Conservation (phyloP, 2,329 filamentous ascomycete species). For the Neopestalotiopsis clavispora region DNA sequence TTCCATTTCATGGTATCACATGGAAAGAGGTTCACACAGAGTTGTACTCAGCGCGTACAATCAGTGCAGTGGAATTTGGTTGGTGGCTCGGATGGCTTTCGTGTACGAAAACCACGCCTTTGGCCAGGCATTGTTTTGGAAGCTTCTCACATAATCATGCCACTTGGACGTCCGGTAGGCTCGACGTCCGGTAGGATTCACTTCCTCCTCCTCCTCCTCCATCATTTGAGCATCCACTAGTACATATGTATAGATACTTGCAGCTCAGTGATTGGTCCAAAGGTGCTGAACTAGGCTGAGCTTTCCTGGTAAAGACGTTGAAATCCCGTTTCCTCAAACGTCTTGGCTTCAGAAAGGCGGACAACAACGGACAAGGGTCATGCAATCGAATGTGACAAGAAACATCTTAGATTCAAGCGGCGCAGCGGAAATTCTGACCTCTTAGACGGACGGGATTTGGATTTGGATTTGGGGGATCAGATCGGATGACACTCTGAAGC, state of each 20-base stretch:
- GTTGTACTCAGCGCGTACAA: neutral
- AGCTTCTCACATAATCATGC: neutral
- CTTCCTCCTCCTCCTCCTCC: neutral
- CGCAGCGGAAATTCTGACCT: neutral
- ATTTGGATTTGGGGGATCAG: neutral
- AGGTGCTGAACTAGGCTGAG: neutral
- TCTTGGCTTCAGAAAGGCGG: neutral
- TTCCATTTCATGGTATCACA: neutral
- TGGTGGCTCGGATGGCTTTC: neutral
- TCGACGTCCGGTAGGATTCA: neutral
- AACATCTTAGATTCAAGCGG: neutral
- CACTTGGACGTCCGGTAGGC: neutral
- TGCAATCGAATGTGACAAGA: neutral
- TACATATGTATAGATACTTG: neutral
- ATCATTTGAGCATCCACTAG: neutral
- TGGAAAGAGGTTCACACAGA: neutral
- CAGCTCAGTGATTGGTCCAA: neutral
- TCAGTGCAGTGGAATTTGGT: neutral
- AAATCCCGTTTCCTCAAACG: neutral
- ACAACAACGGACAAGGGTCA: neutral
- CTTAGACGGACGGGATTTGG: neutral
- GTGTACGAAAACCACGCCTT: neutral
- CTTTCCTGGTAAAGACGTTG: neutral
- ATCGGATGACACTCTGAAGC: neutral
- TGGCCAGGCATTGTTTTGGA: neutral